Evolutionary conservation across 768 basidiomycete genomes (phyloP), one percentile per base, ranked within the genome.

Genomic region (Lactifluus pinguis): DNA sequence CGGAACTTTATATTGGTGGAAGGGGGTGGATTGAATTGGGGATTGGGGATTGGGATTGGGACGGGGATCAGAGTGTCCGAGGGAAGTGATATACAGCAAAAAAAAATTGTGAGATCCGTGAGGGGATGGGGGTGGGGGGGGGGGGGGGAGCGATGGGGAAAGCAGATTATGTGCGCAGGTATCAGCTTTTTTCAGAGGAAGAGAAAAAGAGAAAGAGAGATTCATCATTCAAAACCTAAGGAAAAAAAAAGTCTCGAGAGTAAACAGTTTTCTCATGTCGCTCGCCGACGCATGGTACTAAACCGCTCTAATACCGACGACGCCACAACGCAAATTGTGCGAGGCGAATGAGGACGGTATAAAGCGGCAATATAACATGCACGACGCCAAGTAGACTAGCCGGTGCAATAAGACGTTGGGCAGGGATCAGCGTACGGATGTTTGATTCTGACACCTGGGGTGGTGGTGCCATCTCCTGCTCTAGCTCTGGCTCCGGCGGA

Each of bases 51-150:
- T n/a, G 14, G 30, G 42, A 57, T 49, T 49, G 56, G 36, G 11
- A 42, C 15, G 29, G 49, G 49, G 19, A 29, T 47, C 34, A 54
- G 45, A 32, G 17, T 32, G 52, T 53, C 59, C 45, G 39, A 49
- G 42, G 30, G 21, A 60, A 55, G 39, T 60, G 56, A 62, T 58
- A 62, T 62, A 58, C 61, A 62, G 56, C 56, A 62, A 62, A 54
- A 62, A 62, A 49, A 55, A 58, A 53, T 53, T 49, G 55, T 58
- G 56, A 19, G 61, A 57, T 62, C 52, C 61, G 19, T 62, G 56
- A 39, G 54, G 54, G 42, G 36, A 36, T 15, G 45, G 49, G 34
- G 47, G n/a, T 48, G 50, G 48, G 57, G 15, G 14, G 39, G 55
- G 50, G 48, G 57, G 15, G 14, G 39, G 55, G 32, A 25, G 38